These are phyloP conservation scores for Papiliotrema fonsecae DNA, from an alignment of 1,284 basidiomycete species.

Conservation along the genomic window DNA sequence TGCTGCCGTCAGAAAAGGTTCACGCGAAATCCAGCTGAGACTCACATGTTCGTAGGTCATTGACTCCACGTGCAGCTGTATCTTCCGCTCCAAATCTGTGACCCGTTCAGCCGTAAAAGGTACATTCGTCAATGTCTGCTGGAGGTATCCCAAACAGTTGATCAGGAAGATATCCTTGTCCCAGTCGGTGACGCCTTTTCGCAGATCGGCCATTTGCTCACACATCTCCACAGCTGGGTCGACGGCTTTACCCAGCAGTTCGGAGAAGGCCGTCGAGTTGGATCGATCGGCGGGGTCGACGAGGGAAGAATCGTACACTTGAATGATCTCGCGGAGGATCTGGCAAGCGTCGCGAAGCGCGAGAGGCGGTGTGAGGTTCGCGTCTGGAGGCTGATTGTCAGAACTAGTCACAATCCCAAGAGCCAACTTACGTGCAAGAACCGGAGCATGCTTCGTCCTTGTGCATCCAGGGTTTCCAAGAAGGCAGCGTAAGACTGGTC, in stretches of 20 bases:
- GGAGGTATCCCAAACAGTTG: slow-evolving; percentile 75
- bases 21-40: slow-evolving; percentile 8
- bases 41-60: slow-evolving; percentile 79
- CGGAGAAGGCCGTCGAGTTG: slow-evolving; percentile 55
- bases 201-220: slow-evolving; percentile 60
- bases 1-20: slow-evolving; percentile 53
- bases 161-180: slow-evolving; percentile 74
- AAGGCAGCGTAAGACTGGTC: slow-evolving; percentile 75
- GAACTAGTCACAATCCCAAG: background rate
- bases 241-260: slow-evolving; percentile 72
- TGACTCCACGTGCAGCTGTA: slow-evolving; percentile 60
- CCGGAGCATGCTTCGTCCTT: slow-evolving; percentile 68
- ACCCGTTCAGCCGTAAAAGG: slow-evolving; percentile 65
- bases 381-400: slow-evolving; percentile 62
- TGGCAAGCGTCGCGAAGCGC: slow-evolving; percentile 74
- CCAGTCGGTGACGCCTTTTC: slow-evolving; percentile 58
- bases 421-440: slow-evolving; percentile 59
- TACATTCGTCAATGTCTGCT: slow-evolving; percentile 69
- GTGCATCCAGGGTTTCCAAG: slow-evolving; percentile 75
- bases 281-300: slow-evolving; percentile 50
- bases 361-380: slow-evolving; percentile 68
- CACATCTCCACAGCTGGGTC: slow-evolving; percentile 79
- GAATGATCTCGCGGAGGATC: slow-evolving; percentile 79
- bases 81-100: slow-evolving; percentile 56
- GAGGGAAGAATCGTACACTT: slow-evolving; percentile 77